Evolutionary conservation across 1,284 basidiomycete species (phyloP), one percentile per base, ranked within the genome.

Genomic region (Ceratobasidium sp.): DNA sequence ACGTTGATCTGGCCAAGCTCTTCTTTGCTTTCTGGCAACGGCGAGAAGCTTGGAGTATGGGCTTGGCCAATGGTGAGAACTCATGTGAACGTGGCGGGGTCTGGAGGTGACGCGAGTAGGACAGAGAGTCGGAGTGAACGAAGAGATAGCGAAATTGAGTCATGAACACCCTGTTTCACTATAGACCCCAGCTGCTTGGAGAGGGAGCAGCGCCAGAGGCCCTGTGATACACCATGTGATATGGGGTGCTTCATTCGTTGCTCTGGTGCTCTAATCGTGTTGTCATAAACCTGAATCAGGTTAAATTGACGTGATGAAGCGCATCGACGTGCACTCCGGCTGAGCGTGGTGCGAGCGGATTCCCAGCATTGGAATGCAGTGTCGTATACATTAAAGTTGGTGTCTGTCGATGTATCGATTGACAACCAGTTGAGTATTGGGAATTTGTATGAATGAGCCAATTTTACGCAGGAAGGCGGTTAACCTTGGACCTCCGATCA

Each of bases 181-280:
- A 22, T 25, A 65, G 22, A 9, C 17, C 7, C 62, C 62, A 8
- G 62, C 62, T n/a, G 62, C 62, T 11, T 65, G 62, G n/a, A 65
- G 62, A 2, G 62, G 62, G 9, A 65, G 40, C 5, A 46, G 25
- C 13, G 62, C 6, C 13, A 65, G 62, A 3, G 62, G 62, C 15
- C 62, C 62, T 2, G 61, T 64, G 4, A 37, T 64, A 17, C 61
- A 64, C 61, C 61, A 64, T 1, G 61, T 64, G 29, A 65, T 29
- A 25, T 46, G 62, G 19, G 62, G 62, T 19, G 22, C 22, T 15
- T 65, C 19, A 22, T 46, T 44, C 11, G 29, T 43, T 15, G 40
- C n/a, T 25, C 40, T 8, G 5, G 44, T 22, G 43, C 22, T 2
- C 19, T n/a, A 25, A 29, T 46, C 17, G 22, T 46, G 5, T n/a